phyloP scores from a whole-genome alignment of 2,329 filamentous ascomycete species.

The Lachnellula suecica region DNA sequence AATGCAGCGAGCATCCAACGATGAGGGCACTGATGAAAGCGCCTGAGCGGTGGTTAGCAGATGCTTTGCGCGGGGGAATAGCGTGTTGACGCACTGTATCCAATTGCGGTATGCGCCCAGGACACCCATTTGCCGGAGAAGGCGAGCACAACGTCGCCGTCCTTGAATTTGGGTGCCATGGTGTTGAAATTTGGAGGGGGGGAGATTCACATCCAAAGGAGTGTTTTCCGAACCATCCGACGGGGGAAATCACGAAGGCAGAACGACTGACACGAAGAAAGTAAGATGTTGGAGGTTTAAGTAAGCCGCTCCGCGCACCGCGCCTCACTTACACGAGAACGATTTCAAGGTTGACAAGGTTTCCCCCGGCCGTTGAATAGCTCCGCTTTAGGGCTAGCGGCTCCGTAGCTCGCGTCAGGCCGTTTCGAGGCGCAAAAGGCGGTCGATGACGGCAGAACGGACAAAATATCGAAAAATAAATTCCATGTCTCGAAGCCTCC shows the following conservation, averaged over 20 bases:
- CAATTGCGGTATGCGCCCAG: constrained; percentile 79
- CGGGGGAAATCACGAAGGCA: constrained; percentile 11
- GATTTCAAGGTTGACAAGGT: not conserved
- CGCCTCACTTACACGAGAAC: not conserved
- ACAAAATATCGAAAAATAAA: not conserved
- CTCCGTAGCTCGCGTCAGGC: too few species aligned
- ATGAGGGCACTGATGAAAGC: constrained; percentile 86
- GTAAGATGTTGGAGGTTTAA: not conserved
- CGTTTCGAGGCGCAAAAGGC: not conserved
- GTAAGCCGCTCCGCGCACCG: not conserved
- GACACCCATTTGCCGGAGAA: constrained; percentile 90
- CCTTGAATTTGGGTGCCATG: constrained; percentile 58
- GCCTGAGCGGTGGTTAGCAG: constrained; percentile 43
- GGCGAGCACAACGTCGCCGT: constrained; percentile 57
- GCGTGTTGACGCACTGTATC: constrained; percentile 63
- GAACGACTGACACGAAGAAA: constrained; percentile 10
- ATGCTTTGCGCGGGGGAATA: not conserved
- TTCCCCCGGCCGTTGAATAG: too few species aligned
- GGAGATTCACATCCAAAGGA: constrained; percentile 30
- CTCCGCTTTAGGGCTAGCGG: not conserved
- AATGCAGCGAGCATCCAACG: constrained; percentile 81
- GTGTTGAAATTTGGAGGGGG: constrained; percentile 15
- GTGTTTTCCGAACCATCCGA: constrained; percentile 27
- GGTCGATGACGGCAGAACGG: not conserved
- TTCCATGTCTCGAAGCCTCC: not conserved